Conservation (phyloP, 116 monocot species). For the Posidonia oceanica region DNA sequence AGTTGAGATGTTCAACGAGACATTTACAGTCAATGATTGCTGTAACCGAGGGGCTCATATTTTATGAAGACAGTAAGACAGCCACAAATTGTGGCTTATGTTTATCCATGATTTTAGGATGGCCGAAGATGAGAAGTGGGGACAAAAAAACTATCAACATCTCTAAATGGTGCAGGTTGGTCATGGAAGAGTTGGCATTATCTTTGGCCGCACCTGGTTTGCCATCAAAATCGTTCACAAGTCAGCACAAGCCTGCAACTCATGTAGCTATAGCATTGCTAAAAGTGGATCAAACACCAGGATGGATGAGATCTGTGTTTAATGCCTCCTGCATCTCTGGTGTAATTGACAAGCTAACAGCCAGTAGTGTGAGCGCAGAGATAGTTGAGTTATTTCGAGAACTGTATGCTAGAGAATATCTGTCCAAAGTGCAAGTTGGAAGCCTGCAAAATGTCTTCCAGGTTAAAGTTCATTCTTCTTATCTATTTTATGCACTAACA, state of each 20-base stretch:
- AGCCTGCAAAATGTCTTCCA: constrained; percentile 52
- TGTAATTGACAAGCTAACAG: constrained; percentile 52
- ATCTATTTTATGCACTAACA: not conserved
- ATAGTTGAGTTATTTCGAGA: constrained; percentile 70
- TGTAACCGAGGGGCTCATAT: constrained; percentile 61
- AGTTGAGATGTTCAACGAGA: constrained; percentile 32
- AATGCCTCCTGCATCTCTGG: constrained; percentile 43
- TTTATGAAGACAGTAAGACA: constrained; percentile 45
- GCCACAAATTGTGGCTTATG: constrained; percentile 59
- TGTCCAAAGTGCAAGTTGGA: constrained; percentile 44
- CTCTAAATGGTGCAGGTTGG: constrained; percentile 62
- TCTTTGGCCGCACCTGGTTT: constrained; percentile 49
- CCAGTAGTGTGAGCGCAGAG: constrained; percentile 50
- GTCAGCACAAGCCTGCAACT: constrained; percentile 62
- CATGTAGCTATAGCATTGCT: constrained; percentile 51
- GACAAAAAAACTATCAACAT: constrained; percentile 26
- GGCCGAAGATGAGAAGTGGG: constrained; percentile 28
- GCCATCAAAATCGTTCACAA: constrained; percentile 44
- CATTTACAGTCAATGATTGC: constrained; percentile 55
- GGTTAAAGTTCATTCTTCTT: constrained; percentile 25
- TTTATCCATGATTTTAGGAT: constrained; percentile 49
- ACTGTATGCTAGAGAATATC: constrained; percentile 37
- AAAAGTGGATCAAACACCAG: constrained; percentile 29
- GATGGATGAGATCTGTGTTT: constrained; percentile 56
- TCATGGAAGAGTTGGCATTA: constrained; percentile 65